Conservation (phyloP, 202 grass and related monocot genomes). For the Miscanthus sacchariflorus region DNA sequence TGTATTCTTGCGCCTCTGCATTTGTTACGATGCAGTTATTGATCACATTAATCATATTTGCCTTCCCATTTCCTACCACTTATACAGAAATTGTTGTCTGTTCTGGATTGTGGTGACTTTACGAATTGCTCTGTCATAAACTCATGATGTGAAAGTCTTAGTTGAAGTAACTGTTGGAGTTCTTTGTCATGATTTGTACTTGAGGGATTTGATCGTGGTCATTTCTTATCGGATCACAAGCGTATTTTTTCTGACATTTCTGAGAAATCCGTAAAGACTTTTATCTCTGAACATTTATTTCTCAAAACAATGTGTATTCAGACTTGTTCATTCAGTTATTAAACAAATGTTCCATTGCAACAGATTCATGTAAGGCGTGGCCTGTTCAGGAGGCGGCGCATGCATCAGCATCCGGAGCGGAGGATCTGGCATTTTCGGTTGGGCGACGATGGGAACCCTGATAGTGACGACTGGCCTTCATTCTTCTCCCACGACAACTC, state of each 20-base stretch:
- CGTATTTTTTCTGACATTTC: background rate
- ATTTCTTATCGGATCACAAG: background rate
- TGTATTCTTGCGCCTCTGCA: background rate
- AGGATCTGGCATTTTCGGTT: background rate
- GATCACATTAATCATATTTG: background rate
- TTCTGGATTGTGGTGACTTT: background rate
- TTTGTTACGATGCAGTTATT: background rate
- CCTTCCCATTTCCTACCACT: background rate
- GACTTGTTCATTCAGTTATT: background rate
- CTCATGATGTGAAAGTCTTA: background rate
- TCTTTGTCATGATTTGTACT: background rate
- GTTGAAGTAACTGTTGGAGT: background rate
- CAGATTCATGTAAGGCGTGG: background rate
- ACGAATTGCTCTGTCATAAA: background rate
- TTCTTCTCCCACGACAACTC: background rate
- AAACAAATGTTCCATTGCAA: background rate
- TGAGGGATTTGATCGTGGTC: background rate
- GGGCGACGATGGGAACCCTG: background rate
- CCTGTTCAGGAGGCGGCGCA: background rate
- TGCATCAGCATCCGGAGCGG: background rate
- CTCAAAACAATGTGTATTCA: background rate
- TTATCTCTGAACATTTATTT: background rate
- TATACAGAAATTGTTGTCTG: background rate
- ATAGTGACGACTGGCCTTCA: background rate
- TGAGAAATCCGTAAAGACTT: background rate